A percentile compares a stretch with the other conserved stretches of the same genome.
Conservation (phyloP, 2,329 filamentous ascomycete genomes). For the Diaporthe citriasiana region DNA sequence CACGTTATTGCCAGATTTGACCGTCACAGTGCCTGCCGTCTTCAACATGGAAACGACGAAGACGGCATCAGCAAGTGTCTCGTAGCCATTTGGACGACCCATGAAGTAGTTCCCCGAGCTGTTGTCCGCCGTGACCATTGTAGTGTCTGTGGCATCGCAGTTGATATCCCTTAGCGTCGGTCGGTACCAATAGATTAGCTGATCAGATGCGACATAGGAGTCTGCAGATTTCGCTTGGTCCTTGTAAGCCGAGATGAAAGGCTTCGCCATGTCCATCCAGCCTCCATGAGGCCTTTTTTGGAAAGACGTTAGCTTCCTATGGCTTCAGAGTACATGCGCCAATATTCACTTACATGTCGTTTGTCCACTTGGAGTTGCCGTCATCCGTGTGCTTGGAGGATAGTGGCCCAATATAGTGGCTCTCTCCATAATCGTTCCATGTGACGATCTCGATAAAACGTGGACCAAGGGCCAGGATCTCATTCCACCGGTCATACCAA, state of each 20-base stretch:
- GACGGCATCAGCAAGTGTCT: constrained; percentile 63
- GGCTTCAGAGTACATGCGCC: background rate
- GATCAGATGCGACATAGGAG: constrained; percentile 59
- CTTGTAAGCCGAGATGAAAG: constrained; percentile 68
- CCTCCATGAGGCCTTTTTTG: constrained; percentile 58
- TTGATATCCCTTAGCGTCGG: constrained; percentile 60
- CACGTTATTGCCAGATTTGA: constrained; percentile 59
- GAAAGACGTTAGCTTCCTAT: background rate
- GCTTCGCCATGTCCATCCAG: constrained; percentile 67
- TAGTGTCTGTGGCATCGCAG: constrained; percentile 68
- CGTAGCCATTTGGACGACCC: constrained; percentile 64
- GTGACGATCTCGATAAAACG: constrained; percentile 63
- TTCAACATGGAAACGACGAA: constrained; percentile 67
- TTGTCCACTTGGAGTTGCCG: constrained; percentile 63
- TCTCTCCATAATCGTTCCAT: constrained; percentile 68
- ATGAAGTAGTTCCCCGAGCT: constrained; percentile 65
- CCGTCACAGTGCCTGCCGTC: constrained; percentile 58
- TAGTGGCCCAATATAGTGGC: constrained; percentile 67
- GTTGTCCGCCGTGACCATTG: constrained; percentile 59
- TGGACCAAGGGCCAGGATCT: constrained; percentile 59
- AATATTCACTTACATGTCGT: constrained; percentile 56
- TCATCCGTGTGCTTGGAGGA: constrained; percentile 58
- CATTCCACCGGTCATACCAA: constrained; percentile 71
- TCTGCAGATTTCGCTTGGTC: constrained; percentile 55
- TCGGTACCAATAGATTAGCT: constrained; percentile 70